Base-by-base conservation (phyloP, 768 basidiomycete genomes). In the Chalciporus sphaerocephalus region DNA sequence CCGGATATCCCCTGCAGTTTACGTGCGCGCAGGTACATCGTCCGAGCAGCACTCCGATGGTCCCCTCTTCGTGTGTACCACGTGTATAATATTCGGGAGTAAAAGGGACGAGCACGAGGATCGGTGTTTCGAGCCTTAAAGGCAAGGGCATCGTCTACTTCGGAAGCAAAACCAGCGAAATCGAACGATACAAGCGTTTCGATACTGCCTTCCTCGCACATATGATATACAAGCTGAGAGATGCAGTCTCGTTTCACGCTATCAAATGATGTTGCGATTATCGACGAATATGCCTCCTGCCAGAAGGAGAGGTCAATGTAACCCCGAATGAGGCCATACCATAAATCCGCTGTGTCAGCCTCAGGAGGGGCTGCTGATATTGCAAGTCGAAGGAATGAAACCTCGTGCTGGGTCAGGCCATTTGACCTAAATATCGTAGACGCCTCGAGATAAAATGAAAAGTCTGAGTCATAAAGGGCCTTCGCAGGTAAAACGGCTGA, bases 71-170 rank as follows among this genome's bases (percentile, higher is more conserved):
- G 75, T 55, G 86, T 79, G 63, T 92, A 86, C 92, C 92, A 98
- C 38, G 91, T 85, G 67, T 96, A 95, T n/a, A 98, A 69, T 43
- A 98, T 90, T 57, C 82, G 80, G 27, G 92, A 84, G 70, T 95
- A 98, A 59, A 81, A 84, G 0, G 94, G 94, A 28, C 75, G 79
- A 30, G 83, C 69, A 35, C 89, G 80, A 39, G 95, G 92, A 68
- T 99, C 91, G 15, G 85, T 85, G 63, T 97, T 95, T 49, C 94
- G 80, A 6, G 92, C 89, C 64, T 97, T 95, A 73, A 94, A 97
- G 16, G 87, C 78, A 33, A 99, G 72, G 13, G 86, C 82, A 34
- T 79, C 81, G 69, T 96, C 93, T 16, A 98, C 87, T 60, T 95
- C 92, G 42, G 85, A 81, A 34, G 83, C 78, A 49, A 94, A 74